These are phyloP conservation scores for Fusarium sororula DNA, from an alignment of 2,329 filamentous ascomycete species.

Conservation along the genomic window DNA sequence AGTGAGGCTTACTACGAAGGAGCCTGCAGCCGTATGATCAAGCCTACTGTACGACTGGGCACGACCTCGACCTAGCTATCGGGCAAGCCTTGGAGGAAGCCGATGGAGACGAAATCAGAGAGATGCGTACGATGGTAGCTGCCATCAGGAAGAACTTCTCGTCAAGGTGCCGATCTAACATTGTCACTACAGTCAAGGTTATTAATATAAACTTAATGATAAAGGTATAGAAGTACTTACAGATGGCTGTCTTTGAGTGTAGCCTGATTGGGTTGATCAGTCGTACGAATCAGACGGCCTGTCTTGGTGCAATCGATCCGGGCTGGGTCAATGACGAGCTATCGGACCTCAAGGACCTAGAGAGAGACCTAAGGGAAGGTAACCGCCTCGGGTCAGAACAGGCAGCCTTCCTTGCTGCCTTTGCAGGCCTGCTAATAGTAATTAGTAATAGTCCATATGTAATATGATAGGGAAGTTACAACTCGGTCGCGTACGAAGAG, in stretches of 20 bases:
- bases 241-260: not conserved
- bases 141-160: not conserved
- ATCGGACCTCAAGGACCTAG: not conserved
- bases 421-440: not conserved
- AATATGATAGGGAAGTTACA: not conserved
- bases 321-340: not conserved
- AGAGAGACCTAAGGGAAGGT: not conserved
- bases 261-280: not conserved
- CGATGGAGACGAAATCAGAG: not conserved
- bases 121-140: not conserved
- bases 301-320: too few relatives aligned
- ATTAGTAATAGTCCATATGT: not conserved
- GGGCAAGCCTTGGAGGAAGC: not conserved
- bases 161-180: not conserved
- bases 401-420: not conserved
- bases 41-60: not conserved
- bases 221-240: not conserved
- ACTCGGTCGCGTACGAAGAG: not conserved
- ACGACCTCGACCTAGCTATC: not conserved
- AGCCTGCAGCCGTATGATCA: not conserved
- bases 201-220: fast-evolving
- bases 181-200: not conserved
- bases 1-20: not conserved
- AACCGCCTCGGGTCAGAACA: not conserved
- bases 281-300: not conserved